These are phyloP conservation scores for Colletotrichum sp. DNA, from an alignment of 2,329 filamentous ascomycete genomes.

Conservation along the genomic window DNA sequence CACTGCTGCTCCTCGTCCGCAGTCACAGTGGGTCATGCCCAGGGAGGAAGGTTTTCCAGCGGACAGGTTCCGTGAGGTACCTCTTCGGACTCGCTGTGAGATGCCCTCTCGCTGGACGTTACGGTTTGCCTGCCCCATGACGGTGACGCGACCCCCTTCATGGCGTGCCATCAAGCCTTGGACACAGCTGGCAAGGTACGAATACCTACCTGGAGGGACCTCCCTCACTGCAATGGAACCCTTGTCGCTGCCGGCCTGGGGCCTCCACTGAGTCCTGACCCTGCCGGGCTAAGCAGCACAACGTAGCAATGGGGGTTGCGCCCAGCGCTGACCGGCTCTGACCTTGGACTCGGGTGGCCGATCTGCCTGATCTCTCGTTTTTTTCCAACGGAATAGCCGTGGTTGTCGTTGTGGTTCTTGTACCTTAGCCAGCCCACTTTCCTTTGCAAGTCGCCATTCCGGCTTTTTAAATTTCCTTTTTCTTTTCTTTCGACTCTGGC, in stretches of 20 bases:
- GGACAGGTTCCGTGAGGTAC: background rate
- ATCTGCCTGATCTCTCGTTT: background rate
- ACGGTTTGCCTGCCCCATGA: background rate
- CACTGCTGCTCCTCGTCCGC: background rate
- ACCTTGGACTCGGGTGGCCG: background rate
- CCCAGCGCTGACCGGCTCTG: background rate
- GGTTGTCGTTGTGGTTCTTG: background rate
- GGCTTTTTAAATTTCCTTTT: background rate
- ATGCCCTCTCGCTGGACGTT: background rate
- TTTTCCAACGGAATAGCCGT: background rate
- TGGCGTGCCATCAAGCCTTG: background rate
- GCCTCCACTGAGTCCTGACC: background rate
- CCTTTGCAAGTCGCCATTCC: background rate
- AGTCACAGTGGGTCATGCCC: background rate
- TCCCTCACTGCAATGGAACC: background rate
- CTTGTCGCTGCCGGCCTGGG: background rate
- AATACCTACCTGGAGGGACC: background rate
- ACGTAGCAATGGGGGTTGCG: background rate
- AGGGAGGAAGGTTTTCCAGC: background rate
- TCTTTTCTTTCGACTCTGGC: background rate
- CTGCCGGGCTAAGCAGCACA: background rate
- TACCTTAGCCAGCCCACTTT: conserved; percentile 6
- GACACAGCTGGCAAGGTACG: background rate
- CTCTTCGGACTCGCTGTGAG: background rate
- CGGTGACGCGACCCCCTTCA: background rate